These are phyloP conservation scores for Alternaria brassicicola DNA, from an alignment of 2,329 filamentous ascomycete species.

Conservation along the genomic window DNA sequence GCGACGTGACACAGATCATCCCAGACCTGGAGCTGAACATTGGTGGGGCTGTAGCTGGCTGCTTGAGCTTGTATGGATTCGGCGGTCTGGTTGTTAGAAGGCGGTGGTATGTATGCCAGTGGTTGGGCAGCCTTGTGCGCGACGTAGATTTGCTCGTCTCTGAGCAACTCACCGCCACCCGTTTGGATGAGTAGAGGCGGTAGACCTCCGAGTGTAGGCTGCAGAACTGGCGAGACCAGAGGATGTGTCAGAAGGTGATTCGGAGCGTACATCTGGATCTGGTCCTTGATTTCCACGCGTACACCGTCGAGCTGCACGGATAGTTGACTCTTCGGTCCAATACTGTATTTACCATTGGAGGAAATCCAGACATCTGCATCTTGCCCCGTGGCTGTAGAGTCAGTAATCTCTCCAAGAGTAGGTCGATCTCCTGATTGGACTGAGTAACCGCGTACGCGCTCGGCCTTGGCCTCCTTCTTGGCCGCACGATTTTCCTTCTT, in stretches of 20 bases:
- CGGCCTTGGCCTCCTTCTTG: conserved; percentile 43
- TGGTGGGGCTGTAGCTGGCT: conserved; percentile 78
- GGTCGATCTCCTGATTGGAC: conserved; percentile 31
- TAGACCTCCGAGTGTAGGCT: conserved; percentile 86
- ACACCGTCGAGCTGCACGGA: conserved; percentile 70
- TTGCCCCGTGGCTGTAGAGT: conserved; percentile 8
- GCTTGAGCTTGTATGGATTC: conserved; percentile 67
- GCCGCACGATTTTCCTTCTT: conserved; percentile 36
- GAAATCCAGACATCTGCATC: conserved; percentile 31
- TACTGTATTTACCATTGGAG: conserved; percentile 45
- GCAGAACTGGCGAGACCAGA: conserved; percentile 85
- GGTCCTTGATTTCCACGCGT: conserved; percentile 77
- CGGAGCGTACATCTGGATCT: conserved; percentile 87
- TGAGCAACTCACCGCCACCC: conserved; percentile 85
- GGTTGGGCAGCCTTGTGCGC: conserved; percentile 95
- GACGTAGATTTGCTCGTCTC: conserved; percentile 93
- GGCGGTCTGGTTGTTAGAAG: conserved; percentile 50
- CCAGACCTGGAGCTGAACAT: conserved; percentile 95
- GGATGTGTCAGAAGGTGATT: conserved; percentile 87
- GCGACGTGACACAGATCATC: conserved; percentile 93
- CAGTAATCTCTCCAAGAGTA: conserved; percentile 14
- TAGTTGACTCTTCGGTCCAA: conserved; percentile 52
- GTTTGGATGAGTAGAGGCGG: conserved; percentile 86
- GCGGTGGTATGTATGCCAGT: conserved; percentile 69
- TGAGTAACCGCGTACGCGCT: conserved; percentile 46